These are phyloP conservation scores for Leccinum pachyderme DNA, from an alignment of 1,284 basidiomycete genomes.

Conservation along the genomic window DNA sequence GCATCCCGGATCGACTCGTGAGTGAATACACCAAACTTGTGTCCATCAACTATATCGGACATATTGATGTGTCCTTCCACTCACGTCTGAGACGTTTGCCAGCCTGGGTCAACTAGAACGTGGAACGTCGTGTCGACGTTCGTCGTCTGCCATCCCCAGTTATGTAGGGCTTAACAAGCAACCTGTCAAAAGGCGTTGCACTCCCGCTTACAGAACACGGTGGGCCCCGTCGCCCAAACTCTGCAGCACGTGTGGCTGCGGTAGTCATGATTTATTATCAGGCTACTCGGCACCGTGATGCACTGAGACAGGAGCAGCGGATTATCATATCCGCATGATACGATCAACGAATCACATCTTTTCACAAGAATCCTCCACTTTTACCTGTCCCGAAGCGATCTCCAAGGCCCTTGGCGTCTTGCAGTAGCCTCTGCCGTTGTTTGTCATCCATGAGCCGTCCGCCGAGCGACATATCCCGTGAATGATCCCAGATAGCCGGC, in stretches of 20 bases:
- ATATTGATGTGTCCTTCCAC: background rate
- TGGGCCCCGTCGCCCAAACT: background rate
- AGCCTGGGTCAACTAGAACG: background rate
- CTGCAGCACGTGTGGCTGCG: background rate
- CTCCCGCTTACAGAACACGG: background rate
- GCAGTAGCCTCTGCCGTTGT: conserved; percentile 72
- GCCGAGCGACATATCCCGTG: conserved; percentile 80
- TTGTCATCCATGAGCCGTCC: conserved; percentile 85
- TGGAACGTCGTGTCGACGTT: conserved; percentile 13
- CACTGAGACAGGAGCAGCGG: conserved; percentile 10
- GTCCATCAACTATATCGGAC: conserved; percentile 1
- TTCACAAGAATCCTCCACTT: conserved; percentile 56
- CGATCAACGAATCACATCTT: conserved; percentile 4
- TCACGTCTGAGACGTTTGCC: conserved; percentile 2
- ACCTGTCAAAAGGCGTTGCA: conserved; percentile 3
- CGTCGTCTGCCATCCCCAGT: conserved; percentile 2
- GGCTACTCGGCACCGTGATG: background rate
- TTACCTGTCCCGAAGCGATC: conserved; percentile 78
- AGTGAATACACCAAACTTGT: background rate
- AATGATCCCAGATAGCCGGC: conserved; percentile 82
- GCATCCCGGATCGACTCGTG: background rate
- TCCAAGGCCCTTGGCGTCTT: conserved; percentile 74
- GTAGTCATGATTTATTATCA: background rate
- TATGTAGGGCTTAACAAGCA: background rate
- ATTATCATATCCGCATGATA: background rate